Percentiles rank a stretch among this genome's conserved stretches.
phyloP scores from a whole-genome alignment of 352 stramenopile species.

The Saprolegnia diclina region DNA sequence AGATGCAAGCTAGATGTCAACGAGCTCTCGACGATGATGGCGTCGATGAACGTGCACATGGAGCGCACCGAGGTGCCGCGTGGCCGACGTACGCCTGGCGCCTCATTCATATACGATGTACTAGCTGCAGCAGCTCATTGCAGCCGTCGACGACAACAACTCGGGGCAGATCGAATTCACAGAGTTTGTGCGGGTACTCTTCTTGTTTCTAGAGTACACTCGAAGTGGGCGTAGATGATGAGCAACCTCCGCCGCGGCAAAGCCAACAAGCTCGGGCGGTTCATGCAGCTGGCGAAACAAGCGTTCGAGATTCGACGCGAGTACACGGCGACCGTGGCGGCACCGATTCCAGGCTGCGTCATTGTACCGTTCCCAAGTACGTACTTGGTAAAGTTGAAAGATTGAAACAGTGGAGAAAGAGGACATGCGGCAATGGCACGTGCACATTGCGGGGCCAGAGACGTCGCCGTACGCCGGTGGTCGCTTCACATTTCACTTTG shows the following conservation, averaged over 20 bases:
- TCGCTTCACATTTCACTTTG: constrained; percentile 41
- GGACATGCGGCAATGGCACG: constrained; percentile 35
- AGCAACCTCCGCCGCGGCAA: constrained; percentile 55
- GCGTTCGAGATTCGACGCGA: constrained; percentile 47
- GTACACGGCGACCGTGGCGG: constrained; percentile 33
- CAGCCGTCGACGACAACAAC: constrained; percentile 65
- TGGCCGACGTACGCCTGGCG: neutral
- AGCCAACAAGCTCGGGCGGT: constrained; percentile 49
- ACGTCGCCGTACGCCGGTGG: constrained; percentile 45
- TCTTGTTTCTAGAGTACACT: too few species aligned
- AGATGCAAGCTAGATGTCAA: neutral
- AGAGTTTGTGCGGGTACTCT: constrained; percentile 54
- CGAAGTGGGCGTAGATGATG: constrained; percentile 45
- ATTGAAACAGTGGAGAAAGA: constrained; percentile 6
- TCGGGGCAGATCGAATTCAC: constrained; percentile 60
- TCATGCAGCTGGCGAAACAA: constrained; percentile 63
- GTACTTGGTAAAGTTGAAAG: constrained; percentile 5
- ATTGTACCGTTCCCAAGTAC: constrained; percentile 41
- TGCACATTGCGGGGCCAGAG: constrained; percentile 46
- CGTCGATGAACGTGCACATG: constrained; percentile 51
- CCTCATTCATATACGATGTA: neutral
- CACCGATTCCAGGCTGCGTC: constrained; percentile 34
- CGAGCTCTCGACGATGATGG: constrained; percentile 54
- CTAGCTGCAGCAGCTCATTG: constrained; percentile 54
- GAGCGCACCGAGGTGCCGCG: constrained; percentile 39